These are phyloP conservation scores for Penicillium macrosclerotiorum DNA, from an alignment of 495 filamentous ascomycete species.

Conservation along the genomic window DNA sequence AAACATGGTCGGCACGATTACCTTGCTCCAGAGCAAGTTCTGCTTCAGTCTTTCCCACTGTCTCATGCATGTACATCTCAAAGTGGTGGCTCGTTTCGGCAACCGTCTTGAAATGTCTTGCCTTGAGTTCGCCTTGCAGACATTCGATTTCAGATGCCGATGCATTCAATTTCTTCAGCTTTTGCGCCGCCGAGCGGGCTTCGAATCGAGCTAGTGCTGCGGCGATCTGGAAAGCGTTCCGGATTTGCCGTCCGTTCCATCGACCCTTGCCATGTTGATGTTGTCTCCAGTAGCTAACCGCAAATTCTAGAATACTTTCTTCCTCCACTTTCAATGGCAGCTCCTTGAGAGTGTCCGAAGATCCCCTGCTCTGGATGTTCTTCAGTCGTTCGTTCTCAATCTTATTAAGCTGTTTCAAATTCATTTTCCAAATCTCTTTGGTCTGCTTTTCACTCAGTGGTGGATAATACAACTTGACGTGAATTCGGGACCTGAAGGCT, in stretches of 20 bases:
- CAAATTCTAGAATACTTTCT: constrained; percentile 3
- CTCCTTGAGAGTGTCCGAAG: not conserved
- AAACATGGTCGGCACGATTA: not conserved
- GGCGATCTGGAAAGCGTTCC: constrained; percentile 7
- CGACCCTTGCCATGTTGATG: not conserved
- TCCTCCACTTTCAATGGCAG: constrained; percentile 2
- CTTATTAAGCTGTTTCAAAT: not conserved
- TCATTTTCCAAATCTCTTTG: constrained; percentile 1
- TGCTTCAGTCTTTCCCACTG: not conserved
- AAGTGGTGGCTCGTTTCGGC: constrained; percentile 2
- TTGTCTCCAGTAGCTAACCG: not conserved
- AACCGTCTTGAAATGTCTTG: constrained; percentile 1
- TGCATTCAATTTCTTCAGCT: not conserved
- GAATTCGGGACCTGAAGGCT: constrained; percentile 51
- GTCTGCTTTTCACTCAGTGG: constrained; percentile 1
- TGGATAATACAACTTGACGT: constrained; percentile 30
- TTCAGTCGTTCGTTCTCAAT: not conserved
- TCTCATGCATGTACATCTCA: constrained; percentile 2
- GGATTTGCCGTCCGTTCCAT: constrained; percentile 6
- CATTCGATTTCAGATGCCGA: not conserved
- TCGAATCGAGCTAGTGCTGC: not conserved
- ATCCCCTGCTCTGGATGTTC: not conserved
- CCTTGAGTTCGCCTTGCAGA: not conserved
- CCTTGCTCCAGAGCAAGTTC: not conserved
- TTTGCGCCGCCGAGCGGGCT: not conserved